These are phyloP conservation scores for Podochytrium sp. DNA, from an alignment of 192 early-diverging fungal species.

Conservation along the genomic window DNA sequence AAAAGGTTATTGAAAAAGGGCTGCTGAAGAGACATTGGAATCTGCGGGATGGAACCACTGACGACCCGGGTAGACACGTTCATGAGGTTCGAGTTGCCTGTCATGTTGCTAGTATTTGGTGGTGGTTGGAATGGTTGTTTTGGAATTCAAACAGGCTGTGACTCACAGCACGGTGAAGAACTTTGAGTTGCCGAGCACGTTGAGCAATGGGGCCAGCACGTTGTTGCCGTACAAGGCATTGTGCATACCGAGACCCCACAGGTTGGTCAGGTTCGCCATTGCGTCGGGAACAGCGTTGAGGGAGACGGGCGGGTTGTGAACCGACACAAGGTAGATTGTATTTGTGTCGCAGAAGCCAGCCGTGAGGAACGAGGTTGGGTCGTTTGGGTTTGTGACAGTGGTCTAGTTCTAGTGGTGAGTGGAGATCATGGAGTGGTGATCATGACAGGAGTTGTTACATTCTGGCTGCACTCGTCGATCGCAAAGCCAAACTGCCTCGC, in stretches of 20 bases:
- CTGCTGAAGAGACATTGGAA: too few relatives aligned
- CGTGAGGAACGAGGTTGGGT: not conserved
- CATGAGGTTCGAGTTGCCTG: not conserved
- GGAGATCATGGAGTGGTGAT: too few relatives aligned
- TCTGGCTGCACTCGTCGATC: not conserved
- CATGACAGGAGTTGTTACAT: not conserved
- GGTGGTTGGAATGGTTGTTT: not conserved
- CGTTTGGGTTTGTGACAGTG: constrained; percentile 4
- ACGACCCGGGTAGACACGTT: not conserved
- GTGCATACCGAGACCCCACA: not conserved
- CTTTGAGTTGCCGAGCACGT: not conserved
- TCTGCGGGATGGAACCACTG: not conserved
- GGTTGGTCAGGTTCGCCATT: not conserved
- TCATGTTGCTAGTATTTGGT: not conserved
- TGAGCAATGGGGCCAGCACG: not conserved
- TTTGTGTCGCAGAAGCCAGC: constrained; percentile 23
- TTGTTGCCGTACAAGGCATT: constrained; percentile 4
- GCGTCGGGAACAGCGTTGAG: not conserved
- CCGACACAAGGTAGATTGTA: not conserved
- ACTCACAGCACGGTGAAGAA: not conserved
- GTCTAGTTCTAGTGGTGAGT: not conserved
- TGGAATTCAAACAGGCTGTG: not conserved
- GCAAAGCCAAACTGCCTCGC: not conserved
- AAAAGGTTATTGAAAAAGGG: too few relatives aligned
- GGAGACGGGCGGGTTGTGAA: constrained; percentile 12